phyloP scores from a whole-genome alignment of 148 eudicot genomes.

The Persicaria maculosa region DNA sequence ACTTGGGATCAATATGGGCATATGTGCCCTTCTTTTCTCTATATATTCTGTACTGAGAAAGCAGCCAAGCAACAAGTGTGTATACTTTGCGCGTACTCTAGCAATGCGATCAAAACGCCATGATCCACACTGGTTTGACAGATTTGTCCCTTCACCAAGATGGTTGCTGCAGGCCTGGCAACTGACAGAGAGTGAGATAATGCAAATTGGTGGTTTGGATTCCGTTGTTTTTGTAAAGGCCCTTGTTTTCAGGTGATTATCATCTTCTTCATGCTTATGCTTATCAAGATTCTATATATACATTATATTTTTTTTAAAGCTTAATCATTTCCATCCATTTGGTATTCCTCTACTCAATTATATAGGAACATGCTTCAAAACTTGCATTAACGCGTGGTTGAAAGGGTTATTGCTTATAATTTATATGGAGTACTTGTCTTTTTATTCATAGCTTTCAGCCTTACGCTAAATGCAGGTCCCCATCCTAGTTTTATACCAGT shows the following conservation, averaged over 20 bases:
- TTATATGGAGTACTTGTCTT: too few species aligned
- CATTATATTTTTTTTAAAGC: not conserved
- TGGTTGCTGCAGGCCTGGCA: constrained; percentile 91
- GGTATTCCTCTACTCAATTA: not conserved
- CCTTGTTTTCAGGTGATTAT: constrained; percentile 62
- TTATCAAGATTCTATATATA: not conserved
- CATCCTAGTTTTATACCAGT: not conserved
- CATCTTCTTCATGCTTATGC: not conserved
- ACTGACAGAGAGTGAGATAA: constrained; percentile 64
- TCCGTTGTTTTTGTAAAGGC: constrained; percentile 65
- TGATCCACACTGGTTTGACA: constrained; percentile 53
- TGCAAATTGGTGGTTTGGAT: constrained; percentile 76
- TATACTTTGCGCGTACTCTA: constrained; percentile 73
- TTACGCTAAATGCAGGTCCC: not conserved
- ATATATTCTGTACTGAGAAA: constrained; percentile 83
- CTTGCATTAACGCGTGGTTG: not conserved
- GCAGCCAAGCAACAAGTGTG: constrained; percentile 68
- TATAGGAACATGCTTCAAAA: not conserved
- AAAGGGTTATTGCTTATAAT: not conserved
- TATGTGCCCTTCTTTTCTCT: constrained; percentile 56
- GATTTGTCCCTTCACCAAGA: constrained; percentile 85
- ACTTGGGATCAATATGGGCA: constrained; percentile 76
- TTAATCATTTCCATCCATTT: not conserved
- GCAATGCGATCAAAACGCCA: constrained; percentile 36
- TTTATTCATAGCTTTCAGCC: not conserved